These are phyloP conservation scores for Drechslerella coelobrocha DNA, from an alignment of 2,329 filamentous ascomycete species.

Conservation along the genomic window DNA sequence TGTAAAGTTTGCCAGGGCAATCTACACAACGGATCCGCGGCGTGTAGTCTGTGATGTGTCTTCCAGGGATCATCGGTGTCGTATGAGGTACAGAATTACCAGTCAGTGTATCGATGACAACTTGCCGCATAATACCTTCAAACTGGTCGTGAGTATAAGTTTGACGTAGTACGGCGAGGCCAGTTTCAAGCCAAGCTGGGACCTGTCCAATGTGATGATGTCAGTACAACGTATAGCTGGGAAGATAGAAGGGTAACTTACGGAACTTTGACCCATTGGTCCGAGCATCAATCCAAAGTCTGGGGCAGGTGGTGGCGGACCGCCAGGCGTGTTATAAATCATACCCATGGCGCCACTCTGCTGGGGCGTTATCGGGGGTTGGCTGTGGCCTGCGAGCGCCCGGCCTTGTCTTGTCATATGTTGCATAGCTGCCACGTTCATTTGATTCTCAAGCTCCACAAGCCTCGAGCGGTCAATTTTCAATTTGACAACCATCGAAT, in stretches of 20 bases:
- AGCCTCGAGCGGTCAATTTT: conserved; percentile 76
- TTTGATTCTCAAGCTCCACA: conserved; percentile 69
- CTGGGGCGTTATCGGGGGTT: conserved; percentile 30
- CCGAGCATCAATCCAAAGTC: conserved; percentile 45
- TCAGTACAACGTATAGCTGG: background rate
- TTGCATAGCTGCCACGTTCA: conserved; percentile 58
- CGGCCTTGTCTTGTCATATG: conserved; percentile 20
- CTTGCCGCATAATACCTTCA: conserved; percentile 90
- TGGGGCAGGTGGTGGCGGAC: conserved; percentile 31
- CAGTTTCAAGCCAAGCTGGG: conserved; percentile 77
- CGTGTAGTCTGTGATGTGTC: conserved; percentile 74
- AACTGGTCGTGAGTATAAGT: conserved; percentile 81
- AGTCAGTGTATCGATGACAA: conserved; percentile 75
- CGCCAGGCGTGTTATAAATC: conserved; percentile 45
- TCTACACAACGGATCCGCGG: conserved; percentile 91
- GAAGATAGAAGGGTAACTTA: conserved; percentile 2
- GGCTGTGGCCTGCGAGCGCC: conserved; percentile 12
- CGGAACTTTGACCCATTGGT: conserved; percentile 36
- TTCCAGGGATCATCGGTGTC: conserved; percentile 59
- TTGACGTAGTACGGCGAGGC: conserved; percentile 73
- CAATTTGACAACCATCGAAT: conserved; percentile 75
- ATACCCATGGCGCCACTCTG: conserved; percentile 26
- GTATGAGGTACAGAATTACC: conserved; percentile 68
- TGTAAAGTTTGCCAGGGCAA: conserved; percentile 93
- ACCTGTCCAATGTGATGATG: conserved; percentile 65